Evolutionary conservation across 768 basidiomycete genomes (phyloP).

Genomic region (Pisolithus albus): DNA sequence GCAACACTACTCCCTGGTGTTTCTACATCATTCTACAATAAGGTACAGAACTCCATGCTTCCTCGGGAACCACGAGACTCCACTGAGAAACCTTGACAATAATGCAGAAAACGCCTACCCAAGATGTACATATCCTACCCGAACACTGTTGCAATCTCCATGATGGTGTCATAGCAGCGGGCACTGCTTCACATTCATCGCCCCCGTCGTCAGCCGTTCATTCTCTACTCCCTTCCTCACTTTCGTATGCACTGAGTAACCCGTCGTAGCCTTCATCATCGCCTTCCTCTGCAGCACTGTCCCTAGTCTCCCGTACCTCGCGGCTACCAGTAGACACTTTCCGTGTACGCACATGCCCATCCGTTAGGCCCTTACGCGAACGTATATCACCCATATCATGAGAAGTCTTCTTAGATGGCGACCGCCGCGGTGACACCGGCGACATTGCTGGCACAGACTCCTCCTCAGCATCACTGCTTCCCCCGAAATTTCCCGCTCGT

Average conservation of each 20-base stretch:
- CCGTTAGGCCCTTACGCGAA: conserved; percentile 37
- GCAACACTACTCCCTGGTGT: conserved; percentile 30
- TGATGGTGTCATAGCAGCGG: background rate
- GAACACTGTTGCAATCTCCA: background rate
- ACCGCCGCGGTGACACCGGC: conserved; percentile 16
- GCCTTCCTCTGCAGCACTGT: conserved; percentile 69
- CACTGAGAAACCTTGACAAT: background rate
- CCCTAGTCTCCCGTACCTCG: conserved; percentile 34
- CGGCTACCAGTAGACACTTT: conserved; percentile 43
- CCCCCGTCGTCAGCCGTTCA: conserved; percentile 7
- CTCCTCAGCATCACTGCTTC: conserved; percentile 18
- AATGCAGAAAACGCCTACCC: background rate
- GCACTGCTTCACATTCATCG: background rate
- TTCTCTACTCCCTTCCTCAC: conserved; percentile 48
- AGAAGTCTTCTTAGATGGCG: conserved; percentile 23
- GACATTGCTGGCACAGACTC: conserved; percentile 23
- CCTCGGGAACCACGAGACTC: conserved; percentile 2
- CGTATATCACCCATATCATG: conserved; percentile 22
- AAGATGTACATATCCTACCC: background rate
- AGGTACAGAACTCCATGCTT: conserved; percentile 45
- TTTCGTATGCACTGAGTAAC: conserved; percentile 74
- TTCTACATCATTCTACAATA: conserved; percentile 53
- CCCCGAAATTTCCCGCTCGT: conserved; percentile 43
- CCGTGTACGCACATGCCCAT: conserved; percentile 29
- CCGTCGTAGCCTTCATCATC: conserved; percentile 75